phyloP scores from a whole-genome alignment of 1,284 basidiomycete species.

The Pseudozyma sp. region DNA sequence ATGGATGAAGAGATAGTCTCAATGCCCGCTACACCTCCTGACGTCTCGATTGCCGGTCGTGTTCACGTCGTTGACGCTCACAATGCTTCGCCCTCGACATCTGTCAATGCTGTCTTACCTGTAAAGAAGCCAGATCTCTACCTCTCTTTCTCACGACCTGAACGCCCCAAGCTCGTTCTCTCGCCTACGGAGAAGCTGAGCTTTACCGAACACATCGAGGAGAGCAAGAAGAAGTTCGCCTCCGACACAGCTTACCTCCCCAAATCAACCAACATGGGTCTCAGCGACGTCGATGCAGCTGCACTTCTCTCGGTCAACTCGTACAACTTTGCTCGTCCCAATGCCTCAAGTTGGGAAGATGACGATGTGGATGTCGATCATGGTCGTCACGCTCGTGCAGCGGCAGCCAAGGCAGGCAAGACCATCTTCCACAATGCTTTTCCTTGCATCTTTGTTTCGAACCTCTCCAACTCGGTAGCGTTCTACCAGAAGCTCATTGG shows the following conservation, averaged over 20 bases:
- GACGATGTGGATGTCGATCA: constrained; percentile 49
- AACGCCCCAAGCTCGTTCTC: constrained; percentile 31
- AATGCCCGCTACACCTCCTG: constrained; percentile 43
- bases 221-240: constrained; percentile 44
- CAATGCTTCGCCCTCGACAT: constrained; percentile 8
- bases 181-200: constrained; percentile 26
- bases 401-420: constrained; percentile 18
- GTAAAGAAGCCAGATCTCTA: constrained; percentile 29
- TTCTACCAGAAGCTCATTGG: constrained; percentile 52
- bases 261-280: constrained; percentile 55
- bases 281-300: constrained; percentile 43
- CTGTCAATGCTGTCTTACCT: constrained; percentile 8
- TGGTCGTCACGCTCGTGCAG: constrained; percentile 9
- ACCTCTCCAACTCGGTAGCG: constrained; percentile 34
- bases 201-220: constrained; percentile 36
- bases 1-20: constrained; percentile 40
- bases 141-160: constrained; percentile 18
- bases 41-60: constrained; percentile 14
- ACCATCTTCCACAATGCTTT: constrained; percentile 39
- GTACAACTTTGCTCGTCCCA: constrained; percentile 33
- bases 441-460: constrained; percentile 45
- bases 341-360: constrained; percentile 38
- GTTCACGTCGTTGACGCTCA: constrained; percentile 10
- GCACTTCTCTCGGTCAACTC: constrained; percentile 43
- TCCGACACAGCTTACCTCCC: constrained; percentile 46